These are phyloP conservation scores for Microbotryum scabiosae DNA, from an alignment of 1,284 basidiomycete species.

Conservation along the genomic window DNA sequence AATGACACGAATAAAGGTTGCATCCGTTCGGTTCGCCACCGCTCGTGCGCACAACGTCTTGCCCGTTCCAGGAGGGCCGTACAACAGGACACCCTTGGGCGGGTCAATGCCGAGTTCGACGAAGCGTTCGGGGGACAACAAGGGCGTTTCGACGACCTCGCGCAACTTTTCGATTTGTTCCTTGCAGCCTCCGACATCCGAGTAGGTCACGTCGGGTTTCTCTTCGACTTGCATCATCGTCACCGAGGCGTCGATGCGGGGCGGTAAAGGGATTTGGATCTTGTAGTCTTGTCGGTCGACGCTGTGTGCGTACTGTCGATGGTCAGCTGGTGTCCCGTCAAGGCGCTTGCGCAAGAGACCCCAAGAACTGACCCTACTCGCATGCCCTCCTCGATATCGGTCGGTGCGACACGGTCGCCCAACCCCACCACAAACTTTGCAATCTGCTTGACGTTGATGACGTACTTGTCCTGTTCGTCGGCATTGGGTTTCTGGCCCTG, in stretches of 20 bases:
- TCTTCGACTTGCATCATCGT: constrained; percentile 99
- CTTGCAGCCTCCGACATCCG: constrained; percentile 97
- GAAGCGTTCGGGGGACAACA: constrained; percentile 92
- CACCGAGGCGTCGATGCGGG: constrained; percentile 97
- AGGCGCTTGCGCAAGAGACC: background rate
- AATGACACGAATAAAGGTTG: constrained; percentile 98
- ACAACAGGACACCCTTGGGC: constrained; percentile 94
- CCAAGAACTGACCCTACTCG: constrained; percentile 71
- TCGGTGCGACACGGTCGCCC: constrained; percentile 90
- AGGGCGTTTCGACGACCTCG: constrained; percentile 96
- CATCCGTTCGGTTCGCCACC: constrained; percentile 96
- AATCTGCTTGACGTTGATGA: constrained; percentile 99
- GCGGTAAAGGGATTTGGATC: constrained; percentile 99
- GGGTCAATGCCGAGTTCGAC: constrained; percentile 98
- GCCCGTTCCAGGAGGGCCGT: constrained; percentile 91
- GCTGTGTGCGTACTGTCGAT: constrained; percentile 21
- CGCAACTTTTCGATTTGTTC: constrained; percentile 99
- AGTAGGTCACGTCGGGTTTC: constrained; percentile 97
- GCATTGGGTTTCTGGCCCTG: constrained; percentile 44
- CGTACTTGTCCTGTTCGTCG: constrained; percentile 96
- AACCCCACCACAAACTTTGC: constrained; percentile 98
- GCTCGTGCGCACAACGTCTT: constrained; percentile 98
- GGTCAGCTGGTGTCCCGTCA: background rate
- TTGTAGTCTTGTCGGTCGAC: constrained; percentile 76
- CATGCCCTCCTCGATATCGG: constrained; percentile 99